Base-by-base conservation (phyloP, 2,329 filamentous ascomycete species). In the Trichoderma sp. region DNA sequence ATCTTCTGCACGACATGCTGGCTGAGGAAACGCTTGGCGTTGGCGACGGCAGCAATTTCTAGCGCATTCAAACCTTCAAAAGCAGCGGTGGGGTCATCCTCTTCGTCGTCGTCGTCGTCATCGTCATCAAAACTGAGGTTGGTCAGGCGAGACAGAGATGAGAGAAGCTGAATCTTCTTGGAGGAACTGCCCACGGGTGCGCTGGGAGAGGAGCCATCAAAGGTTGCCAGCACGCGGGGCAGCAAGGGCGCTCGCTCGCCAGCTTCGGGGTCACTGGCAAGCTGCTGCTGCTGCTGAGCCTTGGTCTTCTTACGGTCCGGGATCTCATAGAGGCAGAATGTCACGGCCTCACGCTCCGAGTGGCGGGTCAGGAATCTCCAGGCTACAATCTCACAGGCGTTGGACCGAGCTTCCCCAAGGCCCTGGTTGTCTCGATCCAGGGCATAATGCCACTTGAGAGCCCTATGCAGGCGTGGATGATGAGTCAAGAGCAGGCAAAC, bases 1-100 rank as follows among this genome's bases (percentile, higher is more conserved):
- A 96, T 91, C 74, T 91, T 91, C 76, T 97, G 93, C 13, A 96
- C 91, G 3, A 92, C 87, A 70, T 86, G 86, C 77, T 96, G 93
- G 75, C 90, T 90, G 43, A 97, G 85, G 73, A 97, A 96, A 56
- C 91, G 91, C 81, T 97, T 97, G 34, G 92, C 92, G 69, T 92
- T 86, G 14, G 90, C 90, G 24, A 96, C 89, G 56, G 91, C 90
- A 30, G 93, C 93, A 74, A 97, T 94, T 77, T 97, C 93, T 18
- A 98, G 84, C 1, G 93, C 93, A 77, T 96, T 97, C 59, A 97
- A 84, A 21, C 90, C 89, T 43, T 89, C 88, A 77, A 97, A 97
- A 1, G 89, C 87, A 0, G 87, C 85, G 0, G 90, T 91, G 32
- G 91, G 88, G 60, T 91, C 87, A 8, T 87, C 84, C 4, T 83